Conservation (phyloP, 306 rosid species). For the Castanea mollissima region DNA sequence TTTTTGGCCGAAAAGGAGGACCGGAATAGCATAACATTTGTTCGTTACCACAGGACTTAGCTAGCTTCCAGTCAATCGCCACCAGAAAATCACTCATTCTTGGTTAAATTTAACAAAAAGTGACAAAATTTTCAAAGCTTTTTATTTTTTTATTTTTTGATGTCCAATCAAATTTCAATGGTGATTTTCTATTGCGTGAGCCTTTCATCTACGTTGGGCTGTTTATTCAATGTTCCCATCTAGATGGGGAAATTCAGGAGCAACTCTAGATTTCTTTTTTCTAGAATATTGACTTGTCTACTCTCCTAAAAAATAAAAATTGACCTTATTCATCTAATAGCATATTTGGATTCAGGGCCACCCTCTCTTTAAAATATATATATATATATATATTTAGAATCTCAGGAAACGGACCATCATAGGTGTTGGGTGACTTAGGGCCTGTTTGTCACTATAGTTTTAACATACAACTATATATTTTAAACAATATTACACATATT, state of each 20-base stretch:
- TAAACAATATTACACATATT: too few species aligned
- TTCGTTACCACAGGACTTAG: background rate
- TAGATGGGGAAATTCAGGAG: background rate
- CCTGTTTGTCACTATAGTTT: too few species aligned
- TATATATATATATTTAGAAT: too few species aligned
- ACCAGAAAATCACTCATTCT: background rate
- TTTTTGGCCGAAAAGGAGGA: background rate
- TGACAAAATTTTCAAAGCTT: background rate
- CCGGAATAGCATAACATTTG: too few species aligned
- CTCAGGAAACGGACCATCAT: too few species aligned
- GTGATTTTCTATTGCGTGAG: background rate
- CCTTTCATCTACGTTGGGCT: background rate
- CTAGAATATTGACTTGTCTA: background rate
- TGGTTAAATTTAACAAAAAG: too few species aligned
- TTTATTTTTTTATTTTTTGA: background rate
- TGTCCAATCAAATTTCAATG: background rate
- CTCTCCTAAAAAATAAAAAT: background rate
- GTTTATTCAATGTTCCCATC: slow-evolving; percentile 12
- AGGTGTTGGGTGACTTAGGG: too few species aligned
- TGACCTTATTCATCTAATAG: too few species aligned
- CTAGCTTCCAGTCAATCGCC: background rate
- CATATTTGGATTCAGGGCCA: too few species aligned
- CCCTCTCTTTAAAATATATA: too few species aligned
- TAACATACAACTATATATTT: too few species aligned
- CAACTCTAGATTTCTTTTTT: background rate